These are phyloP conservation scores for Aureobasidium sp. DNA, from an alignment of 2,329 filamentous ascomycete species.

Conservation along the genomic window DNA sequence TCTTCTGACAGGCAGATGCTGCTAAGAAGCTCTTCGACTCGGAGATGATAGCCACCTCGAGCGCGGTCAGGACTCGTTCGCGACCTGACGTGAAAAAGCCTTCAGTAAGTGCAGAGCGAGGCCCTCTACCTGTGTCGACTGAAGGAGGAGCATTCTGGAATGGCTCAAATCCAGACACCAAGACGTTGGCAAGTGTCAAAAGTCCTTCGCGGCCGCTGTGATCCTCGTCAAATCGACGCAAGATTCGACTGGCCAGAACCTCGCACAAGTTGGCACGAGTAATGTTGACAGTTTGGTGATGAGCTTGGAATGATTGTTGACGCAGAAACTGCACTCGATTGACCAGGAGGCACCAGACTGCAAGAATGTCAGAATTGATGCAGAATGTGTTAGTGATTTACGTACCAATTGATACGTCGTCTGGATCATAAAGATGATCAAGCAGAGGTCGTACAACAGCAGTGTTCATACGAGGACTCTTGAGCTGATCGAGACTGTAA, in stretches of 20 bases:
- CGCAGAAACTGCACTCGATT: slow-evolving; percentile 72
- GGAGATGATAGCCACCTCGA: slow-evolving; percentile 76
- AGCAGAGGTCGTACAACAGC: slow-evolving; percentile 71
- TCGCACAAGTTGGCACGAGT: slow-evolving; percentile 74
- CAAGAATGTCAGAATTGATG: neutral
- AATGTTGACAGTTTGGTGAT: slow-evolving; percentile 72
- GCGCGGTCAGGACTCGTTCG: slow-evolving; percentile 59
- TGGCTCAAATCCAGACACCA: slow-evolving; percentile 76
- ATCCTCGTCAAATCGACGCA: slow-evolving; percentile 72
- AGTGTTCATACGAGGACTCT: slow-evolving; percentile 73
- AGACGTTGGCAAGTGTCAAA: slow-evolving; percentile 65
- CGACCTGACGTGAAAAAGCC: slow-evolving; percentile 35
- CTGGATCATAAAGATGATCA: slow-evolving; percentile 70
- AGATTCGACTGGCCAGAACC: slow-evolving; percentile 66
- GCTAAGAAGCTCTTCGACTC: slow-evolving; percentile 73
- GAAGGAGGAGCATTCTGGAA: slow-evolving; percentile 72
- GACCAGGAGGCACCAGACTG: slow-evolving; percentile 75
- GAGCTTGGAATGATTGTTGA: slow-evolving; percentile 66
- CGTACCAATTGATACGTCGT: slow-evolving; percentile 69
- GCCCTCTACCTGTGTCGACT: slow-evolving; percentile 51
- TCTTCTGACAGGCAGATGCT: slow-evolving; percentile 70
- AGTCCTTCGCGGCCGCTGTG: slow-evolving; percentile 62
- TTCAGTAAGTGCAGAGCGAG: slow-evolving; percentile 36
- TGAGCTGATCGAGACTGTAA: slow-evolving; percentile 66
- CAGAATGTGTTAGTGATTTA: neutral